Evolutionary conservation across 2,329 filamentous ascomycete species (phyloP).

Genomic region (Penicillium sp.): DNA sequence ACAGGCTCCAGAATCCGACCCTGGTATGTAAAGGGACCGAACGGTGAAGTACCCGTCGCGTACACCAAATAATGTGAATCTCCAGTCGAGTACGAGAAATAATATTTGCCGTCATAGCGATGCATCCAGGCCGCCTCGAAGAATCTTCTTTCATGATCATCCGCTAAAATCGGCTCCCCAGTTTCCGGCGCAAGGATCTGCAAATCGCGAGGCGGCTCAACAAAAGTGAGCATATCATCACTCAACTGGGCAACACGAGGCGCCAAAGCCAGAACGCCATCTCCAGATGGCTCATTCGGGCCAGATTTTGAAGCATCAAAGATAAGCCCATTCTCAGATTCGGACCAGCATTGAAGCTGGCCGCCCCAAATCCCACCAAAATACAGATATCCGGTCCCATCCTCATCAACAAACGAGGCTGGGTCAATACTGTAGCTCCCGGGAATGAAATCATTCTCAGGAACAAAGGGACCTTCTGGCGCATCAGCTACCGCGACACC

Average conservation of each 20-base stretch:
- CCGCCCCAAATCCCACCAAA: constrained; percentile 83
- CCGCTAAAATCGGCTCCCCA: constrained; percentile 62
- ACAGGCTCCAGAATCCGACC: constrained; percentile 76
- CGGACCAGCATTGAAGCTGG: constrained; percentile 73
- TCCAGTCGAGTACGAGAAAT: constrained; percentile 78
- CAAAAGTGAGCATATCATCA: constrained; percentile 69
- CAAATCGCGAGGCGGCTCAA: constrained; percentile 60
- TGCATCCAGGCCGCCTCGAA: constrained; percentile 84
- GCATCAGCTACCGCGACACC: constrained; percentile 68
- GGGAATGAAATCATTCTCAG: constrained; percentile 67
- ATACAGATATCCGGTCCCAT: constrained; percentile 69
- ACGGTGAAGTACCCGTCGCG: constrained; percentile 65
- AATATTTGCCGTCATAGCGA: constrained; percentile 70
- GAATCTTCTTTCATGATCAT: constrained; percentile 75
- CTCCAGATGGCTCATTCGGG: constrained; percentile 63
- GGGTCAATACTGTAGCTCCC: constrained; percentile 79
- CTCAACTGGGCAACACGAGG: constrained; percentile 69
- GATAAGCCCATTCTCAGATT: constrained; percentile 35
- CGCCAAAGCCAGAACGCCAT: constrained; percentile 61
- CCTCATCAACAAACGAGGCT: constrained; percentile 73
- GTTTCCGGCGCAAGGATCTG: constrained; percentile 65
- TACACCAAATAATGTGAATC: constrained; percentile 77
- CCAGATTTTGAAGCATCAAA: constrained; percentile 63
- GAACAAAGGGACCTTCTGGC: constrained; percentile 71
- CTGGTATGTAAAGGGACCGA: constrained; percentile 73